Conservation (phyloP, 2,329 filamentous ascomycete species). For the Stemphylium beticola region DNA sequence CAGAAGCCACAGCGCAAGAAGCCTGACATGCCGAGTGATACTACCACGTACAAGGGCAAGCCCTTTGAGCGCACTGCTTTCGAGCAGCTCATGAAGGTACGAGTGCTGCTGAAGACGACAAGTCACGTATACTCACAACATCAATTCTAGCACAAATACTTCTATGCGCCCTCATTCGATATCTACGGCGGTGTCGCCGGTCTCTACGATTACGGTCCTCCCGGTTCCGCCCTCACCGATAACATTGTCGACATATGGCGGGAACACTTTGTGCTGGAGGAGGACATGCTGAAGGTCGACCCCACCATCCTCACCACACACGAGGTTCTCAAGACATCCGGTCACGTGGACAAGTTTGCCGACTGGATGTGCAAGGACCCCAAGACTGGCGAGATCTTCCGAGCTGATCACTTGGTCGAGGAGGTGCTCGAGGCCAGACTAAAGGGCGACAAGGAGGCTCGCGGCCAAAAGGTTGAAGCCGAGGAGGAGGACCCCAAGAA, state of each 20-base stretch:
- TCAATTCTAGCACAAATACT: constrained; percentile 54
- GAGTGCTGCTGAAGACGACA: constrained; percentile 42
- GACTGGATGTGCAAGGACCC: constrained; percentile 99
- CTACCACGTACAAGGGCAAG: constrained; percentile 74
- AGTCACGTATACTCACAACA: constrained; percentile 32
- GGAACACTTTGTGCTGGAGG: constrained; percentile 90
- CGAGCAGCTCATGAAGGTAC: constrained; percentile 84
- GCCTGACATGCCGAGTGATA: constrained; percentile 40
- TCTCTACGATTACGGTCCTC: constrained; percentile 92
- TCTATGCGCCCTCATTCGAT: constrained; percentile 95
- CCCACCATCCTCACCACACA: constrained; percentile 93
- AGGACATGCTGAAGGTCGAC: constrained; percentile 95
- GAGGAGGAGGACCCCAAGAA: constrained; percentile 82
- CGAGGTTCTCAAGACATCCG: constrained; percentile 88
- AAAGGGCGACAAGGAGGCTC: constrained; percentile 90
- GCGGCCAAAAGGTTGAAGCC: constrained; percentile 77
- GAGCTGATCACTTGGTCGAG: constrained; percentile 96
- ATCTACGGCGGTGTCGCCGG: constrained; percentile 90
- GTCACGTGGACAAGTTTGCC: constrained; percentile 97
- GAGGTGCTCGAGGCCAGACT: constrained; percentile 86
- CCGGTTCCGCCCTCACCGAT: constrained; percentile 83
- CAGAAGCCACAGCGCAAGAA: constrained; percentile 39
- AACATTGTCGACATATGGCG: constrained; percentile 90
- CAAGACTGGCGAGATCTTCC: constrained; percentile 94
- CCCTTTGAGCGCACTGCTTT: constrained; percentile 82